A percentile compares a stretch with the other conserved stretches of the same genome.
Conservation (phyloP, 1,139 yeast species). For the Blastobotrys petasosporus region DNA sequence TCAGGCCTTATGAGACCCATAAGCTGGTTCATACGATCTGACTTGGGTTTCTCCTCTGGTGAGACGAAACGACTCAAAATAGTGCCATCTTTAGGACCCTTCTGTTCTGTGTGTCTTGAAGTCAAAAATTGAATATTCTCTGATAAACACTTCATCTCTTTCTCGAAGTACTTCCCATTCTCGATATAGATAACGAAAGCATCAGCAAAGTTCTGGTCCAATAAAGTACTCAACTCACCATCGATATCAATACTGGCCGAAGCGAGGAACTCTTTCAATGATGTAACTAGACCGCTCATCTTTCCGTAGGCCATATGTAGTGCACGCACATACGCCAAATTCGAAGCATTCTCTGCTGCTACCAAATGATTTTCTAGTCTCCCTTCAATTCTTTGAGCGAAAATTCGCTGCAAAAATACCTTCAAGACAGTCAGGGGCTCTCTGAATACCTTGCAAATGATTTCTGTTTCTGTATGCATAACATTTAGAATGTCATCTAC, state of each 20-base stretch:
- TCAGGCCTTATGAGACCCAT: conserved; percentile 26
- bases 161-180: conserved; percentile 62
- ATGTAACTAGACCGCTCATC: conserved; percentile 58
- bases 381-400: conserved; percentile 66
- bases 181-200: conserved; percentile 65
- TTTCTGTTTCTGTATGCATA: conserved; percentile 64
- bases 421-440: conserved; percentile 61
- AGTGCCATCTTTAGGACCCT: conserved; percentile 12
- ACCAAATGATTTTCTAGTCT: conserved; percentile 59
- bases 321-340: conserved; percentile 72
- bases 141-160: conserved; percentile 67
- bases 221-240: conserved; percentile 46
- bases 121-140: conserved; percentile 46
- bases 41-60: conserved; percentile 17
- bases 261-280: conserved; percentile 53
- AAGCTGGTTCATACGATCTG: conserved; percentile 29
- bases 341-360: conserved; percentile 57
- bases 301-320: conserved; percentile 60
- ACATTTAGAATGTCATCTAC: conserved; percentile 41
- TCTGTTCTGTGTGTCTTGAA: conserved; percentile 22
- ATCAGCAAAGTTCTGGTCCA: conserved; percentile 70
- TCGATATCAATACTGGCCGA: conserved; percentile 36
- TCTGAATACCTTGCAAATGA: conserved; percentile 68
- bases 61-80: conserved; percentile 26
- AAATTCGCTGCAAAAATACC: conserved; percentile 68